A percentile compares a stretch with the other conserved stretches of the same genome.
Conservation (phyloP, 2,329 filamentous ascomycete genomes). For the Colletotrichum cuscutae region DNA sequence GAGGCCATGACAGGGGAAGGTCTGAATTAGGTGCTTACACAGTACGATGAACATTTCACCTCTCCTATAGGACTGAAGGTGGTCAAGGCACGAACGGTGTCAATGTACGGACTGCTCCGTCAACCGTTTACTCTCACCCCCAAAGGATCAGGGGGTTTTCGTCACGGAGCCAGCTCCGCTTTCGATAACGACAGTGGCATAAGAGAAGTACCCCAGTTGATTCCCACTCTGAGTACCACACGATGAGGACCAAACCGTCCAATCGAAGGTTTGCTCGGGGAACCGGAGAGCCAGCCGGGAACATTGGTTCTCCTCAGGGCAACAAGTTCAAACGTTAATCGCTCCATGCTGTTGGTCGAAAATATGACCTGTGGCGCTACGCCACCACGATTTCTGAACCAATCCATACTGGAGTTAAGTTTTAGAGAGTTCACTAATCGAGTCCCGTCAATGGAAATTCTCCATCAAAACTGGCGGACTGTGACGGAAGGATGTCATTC, state of each 20-base stretch:
- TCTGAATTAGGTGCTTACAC: no score
- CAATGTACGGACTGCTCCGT: background rate
- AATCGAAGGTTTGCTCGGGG: background rate
- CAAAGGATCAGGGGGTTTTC: background rate
- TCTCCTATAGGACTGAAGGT: background rate
- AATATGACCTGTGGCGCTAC: background rate
- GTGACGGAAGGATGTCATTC: background rate
- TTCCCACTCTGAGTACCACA: slow-evolving; percentile 1
- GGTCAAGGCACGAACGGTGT: background rate
- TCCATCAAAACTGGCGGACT: no score
- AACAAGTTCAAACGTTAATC: no score
- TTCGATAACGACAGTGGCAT: background rate
- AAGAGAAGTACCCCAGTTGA: background rate
- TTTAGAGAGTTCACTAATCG: background rate
- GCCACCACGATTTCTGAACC: background rate
- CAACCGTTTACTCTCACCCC: background rate
- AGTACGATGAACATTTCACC: background rate
- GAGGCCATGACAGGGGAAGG: background rate
- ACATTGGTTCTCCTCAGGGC: background rate
- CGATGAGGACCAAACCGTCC: background rate
- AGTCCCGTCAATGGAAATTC: background rate
- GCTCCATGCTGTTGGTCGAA: no score
- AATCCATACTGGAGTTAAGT: background rate
- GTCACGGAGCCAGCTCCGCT: background rate
- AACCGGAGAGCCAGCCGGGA: background rate